These are phyloP conservation scores for Phytopythium boreale DNA, from an alignment of 352 stramenopile genomes.

Conservation along the genomic window DNA sequence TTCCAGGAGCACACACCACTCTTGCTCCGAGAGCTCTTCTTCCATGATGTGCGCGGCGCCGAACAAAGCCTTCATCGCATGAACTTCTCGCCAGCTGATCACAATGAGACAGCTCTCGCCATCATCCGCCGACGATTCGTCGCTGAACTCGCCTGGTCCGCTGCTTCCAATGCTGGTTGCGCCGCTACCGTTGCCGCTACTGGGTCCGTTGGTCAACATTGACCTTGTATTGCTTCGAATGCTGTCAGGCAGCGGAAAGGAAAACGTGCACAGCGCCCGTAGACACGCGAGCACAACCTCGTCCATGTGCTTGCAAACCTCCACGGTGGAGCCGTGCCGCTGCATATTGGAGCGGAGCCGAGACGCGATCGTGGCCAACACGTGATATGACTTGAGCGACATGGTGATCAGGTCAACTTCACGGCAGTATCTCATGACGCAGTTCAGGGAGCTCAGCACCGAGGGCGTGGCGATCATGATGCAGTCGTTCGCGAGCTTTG, in stretches of 20 bases:
- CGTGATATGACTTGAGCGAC: constrained; percentile 83
- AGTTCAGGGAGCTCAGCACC: constrained; percentile 71
- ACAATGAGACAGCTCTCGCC: constrained; percentile 60
- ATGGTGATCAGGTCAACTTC: constrained; percentile 82
- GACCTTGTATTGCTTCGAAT: constrained; percentile 49
- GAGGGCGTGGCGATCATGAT: constrained; percentile 64
- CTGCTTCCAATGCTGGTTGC: constrained; percentile 12
- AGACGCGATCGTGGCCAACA: constrained; percentile 73
- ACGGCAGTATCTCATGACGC: constrained; percentile 74
- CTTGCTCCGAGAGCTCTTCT: constrained; percentile 67
- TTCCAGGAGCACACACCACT: constrained; percentile 76
- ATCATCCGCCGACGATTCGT: constrained; percentile 48
- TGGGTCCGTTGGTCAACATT: constrained; percentile 13
- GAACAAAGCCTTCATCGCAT: constrained; percentile 88
- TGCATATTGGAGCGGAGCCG: constrained; percentile 56
- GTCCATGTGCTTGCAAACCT: constrained; percentile 58
- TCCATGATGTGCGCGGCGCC: constrained; percentile 84
- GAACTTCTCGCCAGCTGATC: constrained; percentile 80
- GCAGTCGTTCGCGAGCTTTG: constrained; percentile 51
- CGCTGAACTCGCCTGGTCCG: constrained; percentile 21
- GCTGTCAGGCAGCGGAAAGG: constrained; percentile 66
- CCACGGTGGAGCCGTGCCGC: constrained; percentile 25
- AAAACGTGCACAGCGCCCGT: constrained; percentile 72
- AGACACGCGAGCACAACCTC: constrained; percentile 74
- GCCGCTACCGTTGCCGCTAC: constrained; percentile 6